Evolutionary conservation across 306 rosid species (phyloP).

Genomic region (Oxytropis ochrocephala): DNA sequence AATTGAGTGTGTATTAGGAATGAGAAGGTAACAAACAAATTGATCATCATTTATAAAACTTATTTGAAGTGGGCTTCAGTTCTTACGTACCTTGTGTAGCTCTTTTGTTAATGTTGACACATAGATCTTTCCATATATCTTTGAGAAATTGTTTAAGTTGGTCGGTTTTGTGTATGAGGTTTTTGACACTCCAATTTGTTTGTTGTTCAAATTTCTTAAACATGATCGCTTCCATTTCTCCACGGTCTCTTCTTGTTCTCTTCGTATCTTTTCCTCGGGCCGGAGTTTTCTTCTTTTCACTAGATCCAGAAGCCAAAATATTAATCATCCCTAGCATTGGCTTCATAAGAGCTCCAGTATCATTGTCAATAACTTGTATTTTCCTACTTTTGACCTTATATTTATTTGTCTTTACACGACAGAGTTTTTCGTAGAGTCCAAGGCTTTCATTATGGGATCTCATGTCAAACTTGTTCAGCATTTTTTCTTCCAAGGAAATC

Average conservation of each 20-base stretch:
- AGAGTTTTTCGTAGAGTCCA: conserved; percentile 73
- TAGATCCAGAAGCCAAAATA: conserved; percentile 40
- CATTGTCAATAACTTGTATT: conserved; percentile 77
- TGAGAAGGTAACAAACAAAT: neutral
- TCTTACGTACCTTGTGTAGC: conserved; percentile 81
- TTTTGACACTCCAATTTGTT: conserved; percentile 69
- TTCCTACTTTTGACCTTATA: conserved; percentile 71
- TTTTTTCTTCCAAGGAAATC: conserved; percentile 64
- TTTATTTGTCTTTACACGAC: conserved; percentile 73
- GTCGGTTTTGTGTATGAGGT: conserved; percentile 76
- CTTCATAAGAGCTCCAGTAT: conserved; percentile 68
- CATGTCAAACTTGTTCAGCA: conserved; percentile 74
- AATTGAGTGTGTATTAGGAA: conserved; percentile 8
- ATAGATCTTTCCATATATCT: conserved; percentile 79
- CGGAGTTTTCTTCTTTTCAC: conserved; percentile 67
- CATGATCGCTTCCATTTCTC: conserved; percentile 80
- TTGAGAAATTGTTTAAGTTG: conserved; percentile 96
- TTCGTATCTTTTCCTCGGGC: conserved; percentile 49
- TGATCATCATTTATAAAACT: conserved; percentile 6
- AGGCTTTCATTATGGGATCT: conserved; percentile 64
- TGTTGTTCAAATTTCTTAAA: conserved; percentile 79
- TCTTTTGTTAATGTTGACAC: conserved; percentile 88
- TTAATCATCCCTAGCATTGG: conserved; percentile 74
- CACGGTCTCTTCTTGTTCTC: conserved; percentile 80
- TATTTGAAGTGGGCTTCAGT: conserved; percentile 57